Evolutionary conservation across 169 alveolate genomes (phyloP).

Genomic region (Plasmodium berghei): DNA sequence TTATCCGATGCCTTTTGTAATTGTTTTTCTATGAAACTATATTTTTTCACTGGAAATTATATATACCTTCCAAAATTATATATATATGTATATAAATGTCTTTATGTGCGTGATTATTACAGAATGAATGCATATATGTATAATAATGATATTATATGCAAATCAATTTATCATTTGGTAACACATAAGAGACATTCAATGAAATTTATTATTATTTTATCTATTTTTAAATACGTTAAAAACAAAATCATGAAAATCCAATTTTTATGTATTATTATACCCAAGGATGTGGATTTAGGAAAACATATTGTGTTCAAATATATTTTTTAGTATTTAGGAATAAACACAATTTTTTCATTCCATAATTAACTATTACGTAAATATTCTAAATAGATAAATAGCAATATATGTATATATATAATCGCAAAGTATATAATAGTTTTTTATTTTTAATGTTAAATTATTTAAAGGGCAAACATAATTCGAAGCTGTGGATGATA

Average conservation of each 20-base stretch:
- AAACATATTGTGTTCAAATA: constrained; percentile 4
- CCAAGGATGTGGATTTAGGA: not conserved
- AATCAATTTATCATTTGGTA: constrained; percentile 14
- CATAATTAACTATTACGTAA: not conserved
- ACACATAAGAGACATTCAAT: constrained; percentile 11
- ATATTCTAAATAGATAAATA: no score
- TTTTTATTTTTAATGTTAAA: no score
- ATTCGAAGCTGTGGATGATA: no score
- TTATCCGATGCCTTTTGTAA: constrained; percentile 22
- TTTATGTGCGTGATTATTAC: not conserved
- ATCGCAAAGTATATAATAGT: not conserved
- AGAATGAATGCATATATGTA: constrained; percentile 5
- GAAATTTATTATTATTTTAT: not conserved
- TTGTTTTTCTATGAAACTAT: constrained; percentile 7
- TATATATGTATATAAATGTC: constrained; percentile 1
- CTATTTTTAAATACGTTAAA: constrained; percentile 1
- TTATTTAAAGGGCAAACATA: no score
- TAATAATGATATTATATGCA: not conserved
- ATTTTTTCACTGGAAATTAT: not conserved
- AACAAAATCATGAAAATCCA: constrained; percentile 6
- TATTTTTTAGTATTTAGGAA: constrained; percentile 8
- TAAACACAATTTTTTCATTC: not conserved
- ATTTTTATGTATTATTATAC: constrained; percentile 11
- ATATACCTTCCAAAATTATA: not conserved
- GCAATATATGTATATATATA: not conserved